Evolutionary conservation across 768 basidiomycete genomes (phyloP).

Genomic region (Psilocybe sp.): DNA sequence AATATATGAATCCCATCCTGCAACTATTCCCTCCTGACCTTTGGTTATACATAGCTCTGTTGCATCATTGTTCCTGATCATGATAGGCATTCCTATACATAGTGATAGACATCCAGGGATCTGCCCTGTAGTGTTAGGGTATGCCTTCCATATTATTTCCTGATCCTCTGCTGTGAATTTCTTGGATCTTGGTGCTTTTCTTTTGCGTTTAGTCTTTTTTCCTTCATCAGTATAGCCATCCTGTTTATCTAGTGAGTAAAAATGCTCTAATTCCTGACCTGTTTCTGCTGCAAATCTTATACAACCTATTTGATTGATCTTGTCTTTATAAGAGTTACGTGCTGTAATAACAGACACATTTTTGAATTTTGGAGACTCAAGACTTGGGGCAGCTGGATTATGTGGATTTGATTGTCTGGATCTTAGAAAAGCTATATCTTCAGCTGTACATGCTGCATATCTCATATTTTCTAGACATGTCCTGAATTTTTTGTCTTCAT

Average conservation of each 20-base stretch:
- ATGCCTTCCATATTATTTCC: conserved; percentile 9
- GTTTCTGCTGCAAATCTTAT: conserved; percentile 26
- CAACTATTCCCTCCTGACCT: conserved; percentile 29
- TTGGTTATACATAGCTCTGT: conserved; percentile 33
- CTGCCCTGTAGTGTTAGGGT: conserved; percentile 8
- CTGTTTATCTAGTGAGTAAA: conserved; percentile 24
- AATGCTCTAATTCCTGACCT: conserved; percentile 18
- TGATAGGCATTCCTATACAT: conserved; percentile 30
- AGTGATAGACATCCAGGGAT: conserved; percentile 26
- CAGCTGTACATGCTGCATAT: conserved; percentile 27
- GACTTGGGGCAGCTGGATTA: conserved; percentile 6
- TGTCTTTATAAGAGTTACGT: conserved; percentile 28
- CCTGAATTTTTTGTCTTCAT: conserved; percentile 22
- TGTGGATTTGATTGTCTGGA: conserved; percentile 18
- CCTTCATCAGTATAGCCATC: background rate
- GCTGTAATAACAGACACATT: conserved; percentile 33
- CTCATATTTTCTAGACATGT: conserved; percentile 29
- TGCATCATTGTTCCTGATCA: conserved; percentile 27
- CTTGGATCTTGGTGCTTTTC: background rate
- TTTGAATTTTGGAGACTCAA: conserved; percentile 15
- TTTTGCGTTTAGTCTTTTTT: background rate
- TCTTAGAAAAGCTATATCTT: conserved; percentile 23
- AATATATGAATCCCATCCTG: conserved; percentile 22
- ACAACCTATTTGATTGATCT: conserved; percentile 25
- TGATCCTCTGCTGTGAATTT: background rate